phyloP scores from a whole-genome alignment of 768 basidiomycete genomes.

The Lactifluus hygrophoroides region DNA sequence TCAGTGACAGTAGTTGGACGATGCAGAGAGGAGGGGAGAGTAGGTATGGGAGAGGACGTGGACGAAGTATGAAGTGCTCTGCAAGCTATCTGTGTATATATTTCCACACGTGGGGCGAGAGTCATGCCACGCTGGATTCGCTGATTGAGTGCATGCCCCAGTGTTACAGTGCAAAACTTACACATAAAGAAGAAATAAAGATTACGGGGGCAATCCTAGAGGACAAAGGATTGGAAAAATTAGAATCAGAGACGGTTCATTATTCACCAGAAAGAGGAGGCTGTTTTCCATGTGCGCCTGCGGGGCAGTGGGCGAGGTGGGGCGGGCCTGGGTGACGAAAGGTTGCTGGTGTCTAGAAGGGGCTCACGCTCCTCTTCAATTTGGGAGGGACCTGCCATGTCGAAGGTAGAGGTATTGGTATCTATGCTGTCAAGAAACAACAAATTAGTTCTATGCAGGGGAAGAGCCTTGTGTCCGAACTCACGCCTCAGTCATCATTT shows the following conservation, averaged over 20 bases:
- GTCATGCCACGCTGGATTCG: slow-evolving; percentile 18
- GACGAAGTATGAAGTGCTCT: slow-evolving; percentile 10
- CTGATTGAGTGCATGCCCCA: neutral
- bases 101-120: slow-evolving; percentile 20
- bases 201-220: slow-evolving; percentile 20
- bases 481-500: neutral
- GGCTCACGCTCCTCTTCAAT: slow-evolving; percentile 11
- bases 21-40: neutral
- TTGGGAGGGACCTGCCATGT: neutral
- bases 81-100: slow-evolving; percentile 20
- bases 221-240: neutral
- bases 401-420: neutral
- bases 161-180: neutral
- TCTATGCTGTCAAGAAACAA: too few relatives aligned
- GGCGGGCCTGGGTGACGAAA: neutral
- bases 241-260: neutral
- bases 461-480: neutral
- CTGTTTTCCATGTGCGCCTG: slow-evolving; percentile 1
- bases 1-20: neutral
- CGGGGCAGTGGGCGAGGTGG: neutral
- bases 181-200: slow-evolving; percentile 18
- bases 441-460: neutral
- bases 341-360: slow-evolving; percentile 1
- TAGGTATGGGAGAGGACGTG: neutral
- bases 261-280: slow-evolving; percentile 9